Evolutionary conservation across 2,329 filamentous ascomycete species (phyloP).

Genomic region (Clonostachys rosea): DNA sequence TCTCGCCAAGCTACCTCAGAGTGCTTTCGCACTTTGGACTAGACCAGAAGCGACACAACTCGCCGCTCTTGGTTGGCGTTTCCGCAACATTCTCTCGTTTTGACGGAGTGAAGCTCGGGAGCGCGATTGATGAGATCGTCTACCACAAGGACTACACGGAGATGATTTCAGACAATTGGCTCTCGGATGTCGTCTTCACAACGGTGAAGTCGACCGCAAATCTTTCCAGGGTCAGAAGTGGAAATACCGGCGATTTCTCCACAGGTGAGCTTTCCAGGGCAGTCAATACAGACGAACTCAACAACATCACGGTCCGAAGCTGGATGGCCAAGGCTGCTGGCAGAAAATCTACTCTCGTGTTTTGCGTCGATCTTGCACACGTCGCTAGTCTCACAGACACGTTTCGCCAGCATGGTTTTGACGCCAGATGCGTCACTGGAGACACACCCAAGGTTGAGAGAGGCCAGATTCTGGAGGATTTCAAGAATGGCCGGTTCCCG

Average conservation of each 20-base stretch:
- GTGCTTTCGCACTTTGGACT: conserved; percentile 77
- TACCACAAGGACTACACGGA: conserved; percentile 76
- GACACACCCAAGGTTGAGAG: conserved; percentile 69
- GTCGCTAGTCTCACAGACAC: conserved; percentile 68
- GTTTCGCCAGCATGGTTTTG: conserved; percentile 74
- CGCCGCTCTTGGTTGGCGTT: conserved; percentile 76
- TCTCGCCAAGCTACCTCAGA: conserved; percentile 73
- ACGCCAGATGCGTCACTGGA: conserved; percentile 84
- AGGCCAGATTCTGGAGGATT: conserved; percentile 66
- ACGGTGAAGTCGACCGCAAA: conserved; percentile 83
- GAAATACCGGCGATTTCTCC: conserved; percentile 70
- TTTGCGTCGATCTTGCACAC: conserved; percentile 88
- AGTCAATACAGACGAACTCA: conserved; percentile 78
- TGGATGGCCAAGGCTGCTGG: conserved; percentile 75
- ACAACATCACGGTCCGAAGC: conserved; percentile 78
- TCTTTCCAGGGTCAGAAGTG: conserved; percentile 63
- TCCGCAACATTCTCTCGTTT: conserved; percentile 77
- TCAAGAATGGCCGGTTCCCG: conserved; percentile 72
- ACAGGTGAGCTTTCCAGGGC: conserved; percentile 70
- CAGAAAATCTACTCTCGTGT: conserved; percentile 83
- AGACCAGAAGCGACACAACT: conserved; percentile 31
- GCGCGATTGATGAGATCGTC: conserved; percentile 90
- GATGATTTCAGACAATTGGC: conserved; percentile 82
- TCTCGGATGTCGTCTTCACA: conserved; percentile 89
- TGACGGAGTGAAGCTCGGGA: conserved; percentile 77